Conservation (phyloP, 2,329 filamentous ascomycete genomes). For the Lasiodiplodia citricola region DNA sequence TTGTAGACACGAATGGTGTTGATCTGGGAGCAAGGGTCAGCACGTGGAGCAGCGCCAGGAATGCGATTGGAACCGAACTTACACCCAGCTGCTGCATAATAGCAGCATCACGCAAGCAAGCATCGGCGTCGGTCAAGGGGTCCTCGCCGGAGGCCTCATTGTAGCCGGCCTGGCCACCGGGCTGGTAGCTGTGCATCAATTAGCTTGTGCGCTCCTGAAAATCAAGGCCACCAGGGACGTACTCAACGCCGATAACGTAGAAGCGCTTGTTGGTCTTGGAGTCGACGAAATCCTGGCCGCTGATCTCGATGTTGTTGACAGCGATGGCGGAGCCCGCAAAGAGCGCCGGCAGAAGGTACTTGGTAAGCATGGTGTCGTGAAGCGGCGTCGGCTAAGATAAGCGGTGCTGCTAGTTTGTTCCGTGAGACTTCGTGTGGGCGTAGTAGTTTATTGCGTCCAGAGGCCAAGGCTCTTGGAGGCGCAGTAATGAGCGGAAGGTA, state of each 20-base stretch:
- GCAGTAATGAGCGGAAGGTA: slow-evolving; percentile 22
- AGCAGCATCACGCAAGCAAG: slow-evolving; percentile 67
- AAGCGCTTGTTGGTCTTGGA: slow-evolving; percentile 62
- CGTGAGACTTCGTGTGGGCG: slow-evolving; percentile 2
- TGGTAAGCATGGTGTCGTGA: slow-evolving; percentile 19
- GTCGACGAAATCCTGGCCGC: slow-evolving; percentile 67
- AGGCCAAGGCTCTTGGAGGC: slow-evolving; percentile 14
- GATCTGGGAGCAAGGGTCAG: slow-evolving; percentile 42
- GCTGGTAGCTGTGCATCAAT: slow-evolving; percentile 58
- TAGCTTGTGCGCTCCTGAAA: background rate
- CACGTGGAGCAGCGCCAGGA: background rate
- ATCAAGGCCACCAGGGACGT: slow-evolving; percentile 34
- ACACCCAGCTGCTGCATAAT: slow-evolving; percentile 67
- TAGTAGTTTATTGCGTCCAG: slow-evolving; percentile 11
- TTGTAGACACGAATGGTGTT: slow-evolving; percentile 72
- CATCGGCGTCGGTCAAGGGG: slow-evolving; percentile 61
- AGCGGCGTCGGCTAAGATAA: slow-evolving; percentile 6
- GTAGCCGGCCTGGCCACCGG: slow-evolving; percentile 65
- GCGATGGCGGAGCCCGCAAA: slow-evolving; percentile 54
- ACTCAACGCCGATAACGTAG: slow-evolving; percentile 68
- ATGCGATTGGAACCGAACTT: slow-evolving; percentile 32
- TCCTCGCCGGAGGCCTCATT: slow-evolving; percentile 56
- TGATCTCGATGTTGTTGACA: slow-evolving; percentile 61
- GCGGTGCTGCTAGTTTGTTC: slow-evolving; percentile 16
- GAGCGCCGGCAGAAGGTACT: slow-evolving; percentile 24